A percentile compares a stretch with the other conserved stretches of the same genome.
phyloP scores from a whole-genome alignment of 495 filamentous ascomycete genomes.

The Penicillium parvum region DNA sequence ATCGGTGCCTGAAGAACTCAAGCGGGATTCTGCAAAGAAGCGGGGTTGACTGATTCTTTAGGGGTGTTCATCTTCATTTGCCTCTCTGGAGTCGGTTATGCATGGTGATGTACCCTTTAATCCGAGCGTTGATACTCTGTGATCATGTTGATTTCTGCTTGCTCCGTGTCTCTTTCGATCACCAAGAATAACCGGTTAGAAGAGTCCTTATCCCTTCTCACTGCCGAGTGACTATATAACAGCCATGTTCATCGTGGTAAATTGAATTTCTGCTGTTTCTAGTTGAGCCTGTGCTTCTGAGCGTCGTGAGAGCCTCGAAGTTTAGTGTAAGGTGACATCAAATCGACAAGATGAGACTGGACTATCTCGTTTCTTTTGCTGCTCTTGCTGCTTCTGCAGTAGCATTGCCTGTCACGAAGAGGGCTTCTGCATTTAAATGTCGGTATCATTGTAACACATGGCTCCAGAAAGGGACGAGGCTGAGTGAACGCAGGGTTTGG shows the following conservation, averaged over 20 bases:
- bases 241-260: too few species aligned
- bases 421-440: constrained; percentile 25
- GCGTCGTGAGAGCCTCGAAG: too few species aligned
- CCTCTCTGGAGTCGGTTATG: too few species aligned
- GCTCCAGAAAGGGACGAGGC: background rate
- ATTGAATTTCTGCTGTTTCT: too few species aligned
- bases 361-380: constrained; percentile 17
- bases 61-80: too few species aligned
- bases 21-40: background rate
- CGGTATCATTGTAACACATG: background rate
- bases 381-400: constrained; percentile 25
- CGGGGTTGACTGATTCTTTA: too few species aligned
- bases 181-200: too few species aligned
- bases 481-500: constrained; percentile 23
- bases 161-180: background rate
- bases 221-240: too few species aligned
- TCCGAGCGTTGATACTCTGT: too few species aligned
- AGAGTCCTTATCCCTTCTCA: background rate
- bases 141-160: background rate
- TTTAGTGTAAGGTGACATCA: too few species aligned
- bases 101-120: too few species aligned
- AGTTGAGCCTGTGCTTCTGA: too few species aligned
- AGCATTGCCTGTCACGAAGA: constrained; percentile 24
- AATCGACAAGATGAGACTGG: constrained; percentile 25
- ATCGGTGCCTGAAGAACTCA: constrained; percentile 12